Evolutionary conservation across 2,329 filamentous ascomycete species (phyloP).

Genomic region (Cladosporium sp.): DNA sequence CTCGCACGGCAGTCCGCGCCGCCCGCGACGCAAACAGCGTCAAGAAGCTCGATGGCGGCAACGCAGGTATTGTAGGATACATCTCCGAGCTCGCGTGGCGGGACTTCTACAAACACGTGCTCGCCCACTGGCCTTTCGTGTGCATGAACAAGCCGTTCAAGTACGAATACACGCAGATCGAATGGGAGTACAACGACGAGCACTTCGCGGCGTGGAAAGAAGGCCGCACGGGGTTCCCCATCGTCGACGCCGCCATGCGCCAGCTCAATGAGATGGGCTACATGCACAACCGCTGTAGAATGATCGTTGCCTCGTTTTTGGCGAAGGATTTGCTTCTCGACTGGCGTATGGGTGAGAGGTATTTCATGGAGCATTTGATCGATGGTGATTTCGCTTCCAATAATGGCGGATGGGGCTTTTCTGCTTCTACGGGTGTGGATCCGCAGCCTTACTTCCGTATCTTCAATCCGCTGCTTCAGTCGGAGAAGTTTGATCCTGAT

Average conservation of each 20-base stretch:
- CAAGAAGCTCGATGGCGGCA: constrained; percentile 61
- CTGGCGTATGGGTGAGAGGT: constrained; percentile 76
- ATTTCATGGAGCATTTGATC: constrained; percentile 77
- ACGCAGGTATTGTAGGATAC: constrained; percentile 65
- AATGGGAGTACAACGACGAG: constrained; percentile 71
- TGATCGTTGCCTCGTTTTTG: constrained; percentile 79
- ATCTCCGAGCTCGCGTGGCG: constrained; percentile 82
- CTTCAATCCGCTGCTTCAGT: constrained; percentile 82
- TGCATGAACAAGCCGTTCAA: constrained; percentile 79
- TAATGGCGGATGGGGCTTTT: constrained; percentile 66
- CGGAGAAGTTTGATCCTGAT: constrained; percentile 76
- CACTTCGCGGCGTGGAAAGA: constrained; percentile 71
- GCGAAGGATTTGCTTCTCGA: constrained; percentile 77
- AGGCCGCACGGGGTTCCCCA: constrained; percentile 73
- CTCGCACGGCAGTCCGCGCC: constrained; percentile 61
- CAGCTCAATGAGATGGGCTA: constrained; percentile 65
- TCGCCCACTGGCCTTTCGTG: constrained; percentile 80
- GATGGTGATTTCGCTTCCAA: constrained; percentile 80
- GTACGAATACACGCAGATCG: constrained; percentile 75
- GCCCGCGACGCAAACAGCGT: constrained; percentile 62
- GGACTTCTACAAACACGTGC: constrained; percentile 83
- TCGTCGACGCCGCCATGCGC: constrained; percentile 84
- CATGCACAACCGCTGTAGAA: constrained; percentile 83
- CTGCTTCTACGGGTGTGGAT: constrained; percentile 69
- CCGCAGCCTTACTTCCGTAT: constrained; percentile 88